Evolutionary conservation across 2,329 filamentous ascomycete genomes (phyloP), one percentile per base, ranked within the genome.

Genomic region (Sphaerulina vaccinii): DNA sequence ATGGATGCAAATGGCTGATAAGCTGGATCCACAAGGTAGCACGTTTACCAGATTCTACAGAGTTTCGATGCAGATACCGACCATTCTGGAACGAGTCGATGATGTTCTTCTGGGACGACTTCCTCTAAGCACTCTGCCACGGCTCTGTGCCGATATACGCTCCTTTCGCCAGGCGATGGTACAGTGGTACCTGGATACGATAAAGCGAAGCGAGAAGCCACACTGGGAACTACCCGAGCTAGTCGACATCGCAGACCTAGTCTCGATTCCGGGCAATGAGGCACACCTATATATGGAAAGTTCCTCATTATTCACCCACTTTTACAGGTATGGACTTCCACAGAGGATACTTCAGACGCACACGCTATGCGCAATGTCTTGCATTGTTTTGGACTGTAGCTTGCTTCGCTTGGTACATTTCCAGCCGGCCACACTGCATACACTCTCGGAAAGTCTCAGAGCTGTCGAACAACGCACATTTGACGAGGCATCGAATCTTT

Each of bases 381-480:
- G 38, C 35, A 37, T 56, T 27, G 24, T 53, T 3, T 19, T 53
- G 5, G 45, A 56, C 33, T 56, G 54, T 29, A 47, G 45, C 13
- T 19, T 56, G 1, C 48, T 55, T 35, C 55, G 51, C n/a, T 24
- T 55, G 15, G 43, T 57, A n/a, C 43, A 57, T 36, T 51, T 52
- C 35, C 40, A 38, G 9, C 37, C 52, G 9, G 32, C 42, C 3
- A 32, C 41, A 8, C 5, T 24, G 13, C 23, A 29, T 13, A 33
- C 46, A 21, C 24, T 24, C 23, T 39, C 45, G 15, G 35, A 33
- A 6, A 38, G 27, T 7, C 15, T 16, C 11, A 7, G 41, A 15
- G 38, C 19, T n/a, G 42, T 54, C 23, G 72, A 73, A 36, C 72
- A 71, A 41, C 62, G 70, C 3, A 63, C 54, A 5, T 47, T 39